These are phyloP conservation scores for Pisolithus marmoratus DNA, from an alignment of 768 basidiomycete genomes.

Conservation along the genomic window DNA sequence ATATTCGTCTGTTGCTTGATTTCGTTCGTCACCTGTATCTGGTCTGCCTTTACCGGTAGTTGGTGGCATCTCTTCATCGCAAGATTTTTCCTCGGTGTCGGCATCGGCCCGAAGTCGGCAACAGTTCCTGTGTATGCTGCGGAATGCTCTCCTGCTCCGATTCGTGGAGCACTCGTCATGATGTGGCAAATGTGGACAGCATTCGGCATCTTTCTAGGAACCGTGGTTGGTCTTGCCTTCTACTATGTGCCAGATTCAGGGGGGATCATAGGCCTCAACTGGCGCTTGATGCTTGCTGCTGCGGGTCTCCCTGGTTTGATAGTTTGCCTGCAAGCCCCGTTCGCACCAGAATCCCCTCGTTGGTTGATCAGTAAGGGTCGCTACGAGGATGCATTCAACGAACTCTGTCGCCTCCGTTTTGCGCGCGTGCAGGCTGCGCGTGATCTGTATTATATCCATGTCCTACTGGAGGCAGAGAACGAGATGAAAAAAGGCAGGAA, in stretches of 20 bases:
- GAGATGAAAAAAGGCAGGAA: conserved; percentile 49
- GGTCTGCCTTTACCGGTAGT: conserved; percentile 47
- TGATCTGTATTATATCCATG: conserved; percentile 56
- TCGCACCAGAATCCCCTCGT: conserved; percentile 55
- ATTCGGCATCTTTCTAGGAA: conserved; percentile 77
- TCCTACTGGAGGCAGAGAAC: conserved; percentile 44
- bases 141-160: conserved; percentile 73
- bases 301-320: conserved; percentile 50
- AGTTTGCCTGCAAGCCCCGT: conserved; percentile 41
- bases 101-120: conserved; percentile 50
- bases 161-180: conserved; percentile 90
- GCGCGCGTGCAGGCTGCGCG: conserved; percentile 72
- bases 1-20: conserved; percentile 56
- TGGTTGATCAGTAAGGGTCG: conserved; percentile 43
- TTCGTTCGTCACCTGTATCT: conserved; percentile 49
- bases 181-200: conserved; percentile 92
- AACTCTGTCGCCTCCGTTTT: conserved; percentile 62
- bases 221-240: conserved; percentile 59
- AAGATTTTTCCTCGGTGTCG: conserved; percentile 45
- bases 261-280: conserved; percentile 59
- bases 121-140: conserved; percentile 65
- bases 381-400: conserved; percentile 60
- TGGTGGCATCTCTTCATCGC: conserved; percentile 56
- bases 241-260: conserved; percentile 43
- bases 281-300: conserved; percentile 76